These are phyloP conservation scores for Ceratobasidium theobromae DNA, from an alignment of 1,284 basidiomycete species.

Conservation along the genomic window DNA sequence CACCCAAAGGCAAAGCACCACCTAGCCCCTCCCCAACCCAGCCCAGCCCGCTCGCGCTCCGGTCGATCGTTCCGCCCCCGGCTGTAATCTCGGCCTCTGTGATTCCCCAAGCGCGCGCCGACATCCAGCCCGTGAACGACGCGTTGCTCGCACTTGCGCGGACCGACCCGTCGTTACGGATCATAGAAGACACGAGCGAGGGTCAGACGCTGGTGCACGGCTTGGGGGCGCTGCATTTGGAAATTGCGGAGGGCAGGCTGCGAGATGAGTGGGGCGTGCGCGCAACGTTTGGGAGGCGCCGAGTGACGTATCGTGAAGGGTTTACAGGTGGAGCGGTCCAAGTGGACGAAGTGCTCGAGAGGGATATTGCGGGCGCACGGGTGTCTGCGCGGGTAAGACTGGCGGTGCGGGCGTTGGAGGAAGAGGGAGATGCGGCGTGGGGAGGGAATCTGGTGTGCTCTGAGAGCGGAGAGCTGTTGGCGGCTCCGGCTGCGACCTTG, in stretches of 20 bases:
- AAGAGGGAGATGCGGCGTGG: slow-evolving; percentile 59
- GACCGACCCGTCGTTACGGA: slow-evolving; percentile 81
- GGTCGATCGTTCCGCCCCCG: slow-evolving; percentile 70
- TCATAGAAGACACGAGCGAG: slow-evolving; percentile 64
- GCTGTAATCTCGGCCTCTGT: slow-evolving; percentile 78
- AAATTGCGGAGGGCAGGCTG: slow-evolving; percentile 80
- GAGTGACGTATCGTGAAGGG: slow-evolving; percentile 80
- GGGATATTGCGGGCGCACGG: slow-evolving; percentile 59
- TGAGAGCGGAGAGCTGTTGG: slow-evolving; percentile 53
- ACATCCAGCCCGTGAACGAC: slow-evolving; percentile 72
- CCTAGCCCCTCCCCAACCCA: background rate
- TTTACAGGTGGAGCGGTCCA: slow-evolving; percentile 47
- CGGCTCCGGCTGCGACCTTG: slow-evolving; percentile 51
- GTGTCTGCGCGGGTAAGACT: slow-evolving; percentile 54
- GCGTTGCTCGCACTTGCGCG: slow-evolving; percentile 75
- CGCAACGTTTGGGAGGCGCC: slow-evolving; percentile 74
- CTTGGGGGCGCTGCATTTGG: slow-evolving; percentile 81
- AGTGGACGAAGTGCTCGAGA: slow-evolving; percentile 54
- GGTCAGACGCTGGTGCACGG: slow-evolving; percentile 84
- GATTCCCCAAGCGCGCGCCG: slow-evolving; percentile 78
- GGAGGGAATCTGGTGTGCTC: slow-evolving; percentile 71
- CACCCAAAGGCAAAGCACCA: background rate
- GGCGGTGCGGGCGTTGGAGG: slow-evolving; percentile 58
- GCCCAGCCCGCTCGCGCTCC: slow-evolving; percentile 49
- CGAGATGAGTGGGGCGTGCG: slow-evolving; percentile 76